These are phyloP conservation scores for Powellomyces hirtus DNA, from an alignment of 192 early-diverging fungal genomes.

Conservation along the genomic window DNA sequence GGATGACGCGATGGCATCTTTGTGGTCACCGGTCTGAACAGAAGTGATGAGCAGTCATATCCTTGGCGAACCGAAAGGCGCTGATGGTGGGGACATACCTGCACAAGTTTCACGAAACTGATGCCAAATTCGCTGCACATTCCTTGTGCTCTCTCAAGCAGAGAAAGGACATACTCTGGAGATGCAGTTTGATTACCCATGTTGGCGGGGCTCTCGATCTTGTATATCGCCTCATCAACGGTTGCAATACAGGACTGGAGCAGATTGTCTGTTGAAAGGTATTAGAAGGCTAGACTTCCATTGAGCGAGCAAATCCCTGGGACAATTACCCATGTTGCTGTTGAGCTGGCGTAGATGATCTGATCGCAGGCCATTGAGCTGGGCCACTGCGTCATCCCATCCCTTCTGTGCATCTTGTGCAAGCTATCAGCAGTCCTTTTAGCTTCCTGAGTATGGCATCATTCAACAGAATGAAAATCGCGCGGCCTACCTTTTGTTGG, in stretches of 20 bases:
- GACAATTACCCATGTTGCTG: conserved; percentile 43
- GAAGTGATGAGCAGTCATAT: neutral
- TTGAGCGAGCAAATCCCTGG: neutral
- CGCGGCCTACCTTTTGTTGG: conserved; percentile 45
- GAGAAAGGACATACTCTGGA: conserved; percentile 86
- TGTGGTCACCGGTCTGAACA: conserved; percentile 69
- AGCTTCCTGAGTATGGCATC: neutral
- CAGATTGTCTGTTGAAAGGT: conserved; percentile 65
- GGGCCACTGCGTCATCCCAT: neutral
- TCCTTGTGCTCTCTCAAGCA: conserved; percentile 77
- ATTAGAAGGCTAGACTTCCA: neutral
- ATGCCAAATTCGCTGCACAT: conserved; percentile 45
- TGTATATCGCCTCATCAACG: conserved; percentile 86
- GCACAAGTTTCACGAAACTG: conserved; percentile 47
- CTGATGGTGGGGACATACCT: conserved; percentile 30
- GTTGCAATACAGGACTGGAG: conserved; percentile 82
- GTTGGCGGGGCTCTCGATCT: conserved; percentile 76
- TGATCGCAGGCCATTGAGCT: neutral
- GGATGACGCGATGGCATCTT: conserved; percentile 78
- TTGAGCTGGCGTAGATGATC: conserved; percentile 46
- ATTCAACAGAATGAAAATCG: neutral
- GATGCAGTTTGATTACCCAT: conserved; percentile 85
- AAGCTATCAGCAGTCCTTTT: neutral
- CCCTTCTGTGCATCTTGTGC: conserved; percentile 22
- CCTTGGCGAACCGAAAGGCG: neutral